Base-by-base conservation (phyloP, 1,139 yeast species). In the Geotrichum restrictum region DNA sequence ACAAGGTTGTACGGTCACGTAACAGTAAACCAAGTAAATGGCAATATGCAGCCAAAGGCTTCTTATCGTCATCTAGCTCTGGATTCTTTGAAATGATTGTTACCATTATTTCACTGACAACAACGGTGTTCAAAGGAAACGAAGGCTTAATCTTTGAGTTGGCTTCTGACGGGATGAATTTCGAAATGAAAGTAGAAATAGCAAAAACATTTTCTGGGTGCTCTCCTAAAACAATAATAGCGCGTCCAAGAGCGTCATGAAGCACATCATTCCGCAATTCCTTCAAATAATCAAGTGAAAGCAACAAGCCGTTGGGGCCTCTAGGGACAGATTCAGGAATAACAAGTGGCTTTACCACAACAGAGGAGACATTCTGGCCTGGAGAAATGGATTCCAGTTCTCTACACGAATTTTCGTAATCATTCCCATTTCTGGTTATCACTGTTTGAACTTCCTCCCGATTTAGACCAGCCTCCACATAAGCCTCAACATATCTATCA, bases 161-260 rank as follows among this genome's bases (percentile, higher is more conserved):
- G 11, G 46, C 31, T 33, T 69, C 1, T 62, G 65, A 69, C 0
- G 67, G 58, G 1, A 68, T 62, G 13, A 60, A 39, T 24, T 69
- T 58, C 5, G 70, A 61, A 48, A 82, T 66, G 50, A 82, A 70
- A 37, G 76, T 79, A 1, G 86, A 74, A 39, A 84, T 72, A 1
- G 76, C 69, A 32, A 69, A 69, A 3, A 78, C 76, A 8, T 78
- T 65, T 45, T 77, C 76, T 1, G 88, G 83, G 60, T 74, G 81
- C 2, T 67, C 54, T 48, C 77, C 78, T 4, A 79, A 73, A 10
- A 83, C 65, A 27, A 71, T 66, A 32, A 84, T 69, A 70, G 83
- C 75, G 37, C 75, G 70, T 31, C 75, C 77, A 43, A 76, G 65
- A 41, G 81, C 67, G 4, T 67, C 62, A 3, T 66, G 64, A 39